phyloP scores from a whole-genome alignment of 208 protist species.

The Plasmodiophora brassicae region DNA sequence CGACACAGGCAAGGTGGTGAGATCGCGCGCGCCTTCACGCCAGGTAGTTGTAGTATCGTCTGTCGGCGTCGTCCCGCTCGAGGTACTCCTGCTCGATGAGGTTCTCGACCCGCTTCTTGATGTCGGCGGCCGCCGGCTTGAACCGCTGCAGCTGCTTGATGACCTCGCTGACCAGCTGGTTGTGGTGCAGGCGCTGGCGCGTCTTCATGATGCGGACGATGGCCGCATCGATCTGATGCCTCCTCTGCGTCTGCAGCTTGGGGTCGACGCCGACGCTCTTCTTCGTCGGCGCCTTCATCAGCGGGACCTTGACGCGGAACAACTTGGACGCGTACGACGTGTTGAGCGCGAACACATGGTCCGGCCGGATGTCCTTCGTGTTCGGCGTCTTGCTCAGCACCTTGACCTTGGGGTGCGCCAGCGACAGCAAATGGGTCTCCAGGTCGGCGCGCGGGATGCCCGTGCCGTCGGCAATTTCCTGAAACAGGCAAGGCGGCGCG shows the following conservation, averaged over 20 bases:
- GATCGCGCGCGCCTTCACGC: too few relatives aligned
- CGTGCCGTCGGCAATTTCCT: conserved; percentile 40
- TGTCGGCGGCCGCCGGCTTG: conserved; percentile 29
- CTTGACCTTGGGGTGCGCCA: conserved; percentile 40
- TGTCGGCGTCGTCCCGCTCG: conserved; percentile 34
- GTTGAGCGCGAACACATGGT: conserved; percentile 40
- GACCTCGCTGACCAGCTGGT: conserved; percentile 41
- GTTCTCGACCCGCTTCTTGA: conserved; percentile 50
- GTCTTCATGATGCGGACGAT: conserved; percentile 49
- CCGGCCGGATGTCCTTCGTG: conserved; percentile 15
- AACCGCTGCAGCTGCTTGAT: conserved; percentile 45
- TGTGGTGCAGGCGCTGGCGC: conserved; percentile 31
- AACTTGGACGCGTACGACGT: conserved; percentile 29
- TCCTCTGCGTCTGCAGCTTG: conserved; percentile 29
- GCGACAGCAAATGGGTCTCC: conserved; percentile 40
- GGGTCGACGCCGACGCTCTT: conserved; percentile 39
- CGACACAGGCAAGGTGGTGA: too few relatives aligned
- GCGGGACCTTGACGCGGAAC: conserved; percentile 33
- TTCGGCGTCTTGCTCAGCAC: conserved; percentile 46
- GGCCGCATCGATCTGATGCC: conserved; percentile 46
- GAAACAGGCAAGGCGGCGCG: neutral
- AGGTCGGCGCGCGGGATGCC: conserved; percentile 29
- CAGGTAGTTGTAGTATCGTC: conserved; percentile 35
- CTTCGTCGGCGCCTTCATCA: conserved; percentile 32
- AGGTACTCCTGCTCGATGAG: conserved; percentile 49